These are phyloP conservation scores for Mycosphaerella arachidis DNA, from an alignment of 2,329 filamentous ascomycete genomes.

Conservation along the genomic window DNA sequence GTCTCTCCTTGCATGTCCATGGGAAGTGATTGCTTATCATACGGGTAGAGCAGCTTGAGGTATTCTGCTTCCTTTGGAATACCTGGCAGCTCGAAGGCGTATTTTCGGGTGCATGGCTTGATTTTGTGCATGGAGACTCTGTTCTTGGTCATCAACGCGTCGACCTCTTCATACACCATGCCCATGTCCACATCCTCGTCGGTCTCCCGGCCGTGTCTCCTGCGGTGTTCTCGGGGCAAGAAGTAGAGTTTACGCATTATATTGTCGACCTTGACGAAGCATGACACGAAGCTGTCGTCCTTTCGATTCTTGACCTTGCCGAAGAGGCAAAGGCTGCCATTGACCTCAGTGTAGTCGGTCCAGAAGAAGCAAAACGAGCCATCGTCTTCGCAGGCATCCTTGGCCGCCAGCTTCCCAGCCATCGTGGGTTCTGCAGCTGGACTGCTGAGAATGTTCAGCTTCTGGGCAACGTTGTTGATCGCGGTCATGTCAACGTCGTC, in stretches of 20 bases:
- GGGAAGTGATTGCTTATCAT: conserved; percentile 74
- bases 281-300: conserved; percentile 74
- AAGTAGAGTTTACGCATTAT: conserved; percentile 91
- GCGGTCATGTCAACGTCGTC: conserved; percentile 65
- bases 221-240: conserved; percentile 66
- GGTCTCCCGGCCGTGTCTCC: conserved; percentile 61
- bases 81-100: conserved; percentile 85
- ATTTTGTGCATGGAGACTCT: conserved; percentile 88
- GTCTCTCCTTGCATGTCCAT: conserved; percentile 72
- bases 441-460: conserved; percentile 78
- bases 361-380: conserved; percentile 93
- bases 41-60: conserved; percentile 92
- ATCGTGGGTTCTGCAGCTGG: conserved; percentile 61
- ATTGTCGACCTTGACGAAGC: conserved; percentile 94
- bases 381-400: conserved; percentile 87
- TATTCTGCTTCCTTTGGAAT: conserved; percentile 89
- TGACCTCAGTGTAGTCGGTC: conserved; percentile 91
- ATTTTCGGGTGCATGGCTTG: conserved; percentile 83
- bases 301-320: conserved; percentile 93
- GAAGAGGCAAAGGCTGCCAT: conserved; percentile 87
- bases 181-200: conserved; percentile 77
- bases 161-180: conserved; percentile 86
- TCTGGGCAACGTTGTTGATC: conserved; percentile 84
- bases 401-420: conserved; percentile 75
- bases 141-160: conserved; percentile 79